Conservation (phyloP, 2,329 filamentous ascomycete species). For the Lachnellula subtilissima region DNA sequence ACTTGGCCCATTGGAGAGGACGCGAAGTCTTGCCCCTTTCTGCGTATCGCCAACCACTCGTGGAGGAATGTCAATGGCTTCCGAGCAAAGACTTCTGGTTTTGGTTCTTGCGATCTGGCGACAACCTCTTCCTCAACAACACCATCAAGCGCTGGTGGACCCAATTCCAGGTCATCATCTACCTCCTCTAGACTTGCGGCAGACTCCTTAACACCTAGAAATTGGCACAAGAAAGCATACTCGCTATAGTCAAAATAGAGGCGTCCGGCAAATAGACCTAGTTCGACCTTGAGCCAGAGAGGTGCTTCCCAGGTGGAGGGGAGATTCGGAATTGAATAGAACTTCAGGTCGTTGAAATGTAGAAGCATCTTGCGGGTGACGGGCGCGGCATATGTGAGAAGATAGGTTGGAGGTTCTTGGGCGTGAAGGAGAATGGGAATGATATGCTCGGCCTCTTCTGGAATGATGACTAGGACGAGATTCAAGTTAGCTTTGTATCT, state of each 20-base stretch:
- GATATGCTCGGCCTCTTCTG: conserved; percentile 57
- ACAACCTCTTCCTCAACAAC: neutral
- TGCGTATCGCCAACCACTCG: conserved; percentile 52
- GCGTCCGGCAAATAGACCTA: conserved; percentile 56
- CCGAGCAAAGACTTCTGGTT: conserved; percentile 21
- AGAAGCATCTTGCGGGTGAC: conserved; percentile 53
- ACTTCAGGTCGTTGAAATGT: conserved; percentile 50
- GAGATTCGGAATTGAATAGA: conserved; percentile 47
- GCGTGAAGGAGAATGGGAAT: conserved; percentile 39
- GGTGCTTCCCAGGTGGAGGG: conserved; percentile 40
- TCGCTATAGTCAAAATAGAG: conserved; percentile 55
- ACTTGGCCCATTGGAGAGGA: conserved; percentile 52
- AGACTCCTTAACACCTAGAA: conserved; percentile 9
- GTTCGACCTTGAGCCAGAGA: conserved; percentile 49
- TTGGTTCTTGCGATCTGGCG: neutral
- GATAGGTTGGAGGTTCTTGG: conserved; percentile 31
- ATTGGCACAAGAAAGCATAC: conserved; percentile 33
- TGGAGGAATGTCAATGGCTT: conserved; percentile 45
- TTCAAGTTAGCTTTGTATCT: too few species aligned
- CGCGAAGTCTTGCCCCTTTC: conserved; percentile 51
- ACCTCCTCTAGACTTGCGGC: conserved; percentile 2
- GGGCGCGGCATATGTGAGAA: conserved; percentile 56
- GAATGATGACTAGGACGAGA: conserved; percentile 47
- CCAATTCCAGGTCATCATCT: neutral
- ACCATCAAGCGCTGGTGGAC: neutral